Conservation (phyloP, 2,329 filamentous ascomycete genomes). For the Botryotinia calthae region DNA sequence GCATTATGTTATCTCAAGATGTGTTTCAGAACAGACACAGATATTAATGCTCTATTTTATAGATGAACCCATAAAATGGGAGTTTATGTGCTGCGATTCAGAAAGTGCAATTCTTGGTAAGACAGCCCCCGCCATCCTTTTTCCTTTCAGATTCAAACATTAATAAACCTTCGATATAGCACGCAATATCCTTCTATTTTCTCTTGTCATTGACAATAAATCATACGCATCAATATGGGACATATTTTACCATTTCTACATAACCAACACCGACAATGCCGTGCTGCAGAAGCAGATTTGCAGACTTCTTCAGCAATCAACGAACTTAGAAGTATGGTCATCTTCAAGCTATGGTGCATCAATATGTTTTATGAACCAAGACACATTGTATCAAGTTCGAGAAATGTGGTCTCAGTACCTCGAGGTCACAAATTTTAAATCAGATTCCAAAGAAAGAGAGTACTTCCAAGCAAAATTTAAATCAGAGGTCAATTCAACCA, state of each 20-base stretch:
- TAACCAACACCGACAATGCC: slow-evolving; percentile 6
- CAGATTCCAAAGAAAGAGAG: neutral
- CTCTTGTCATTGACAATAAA: slow-evolving; percentile 17
- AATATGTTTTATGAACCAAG: slow-evolving; percentile 12
- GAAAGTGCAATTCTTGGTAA: slow-evolving; percentile 8
- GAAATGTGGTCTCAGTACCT: slow-evolving; percentile 15
- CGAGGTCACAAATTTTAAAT: neutral
- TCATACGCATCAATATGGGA: slow-evolving; percentile 13
- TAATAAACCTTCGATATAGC: slow-evolving; percentile 7
- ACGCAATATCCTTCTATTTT: slow-evolving; percentile 18
- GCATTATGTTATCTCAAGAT: neutral
- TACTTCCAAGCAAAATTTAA: neutral
- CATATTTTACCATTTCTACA: slow-evolving; percentile 19
- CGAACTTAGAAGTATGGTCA: slow-evolving; percentile 11
- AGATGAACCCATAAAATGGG: slow-evolving; percentile 3
- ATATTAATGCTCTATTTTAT: neutral
- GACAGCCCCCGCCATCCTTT: neutral
- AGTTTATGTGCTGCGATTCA: slow-evolving; percentile 5
- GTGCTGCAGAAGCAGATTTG: slow-evolving; percentile 11
- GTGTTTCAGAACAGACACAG: accelerated
- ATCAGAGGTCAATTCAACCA: neutral
- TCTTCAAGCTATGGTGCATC: slow-evolving; percentile 12
- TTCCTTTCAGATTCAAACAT: neutral
- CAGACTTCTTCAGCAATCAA: slow-evolving; percentile 9
- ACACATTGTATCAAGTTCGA: slow-evolving; percentile 11